A percentile compares a stretch with the other conserved stretches of the same genome.
Evolutionary conservation across 768 basidiomycete species (phyloP).

Genomic region (Neoboletus brunneissimus): DNA sequence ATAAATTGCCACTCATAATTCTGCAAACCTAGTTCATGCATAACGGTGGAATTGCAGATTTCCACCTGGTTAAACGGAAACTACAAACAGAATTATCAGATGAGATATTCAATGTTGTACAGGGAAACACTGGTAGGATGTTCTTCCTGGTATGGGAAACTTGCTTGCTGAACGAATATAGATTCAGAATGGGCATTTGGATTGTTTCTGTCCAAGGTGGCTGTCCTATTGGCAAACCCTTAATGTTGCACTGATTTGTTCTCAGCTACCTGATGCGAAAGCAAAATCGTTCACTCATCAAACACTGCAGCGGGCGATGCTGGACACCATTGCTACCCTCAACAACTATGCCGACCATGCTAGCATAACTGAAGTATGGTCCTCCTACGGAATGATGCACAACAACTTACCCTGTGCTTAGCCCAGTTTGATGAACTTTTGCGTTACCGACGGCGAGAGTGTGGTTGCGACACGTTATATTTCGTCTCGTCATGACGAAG

Average conservation of each 20-base stretch:
- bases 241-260: conserved; percentile 6
- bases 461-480: conserved; percentile 95
- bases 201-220: conserved; percentile 79
- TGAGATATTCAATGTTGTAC: conserved; percentile 79
- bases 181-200: conserved; percentile 99
- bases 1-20: neutral
- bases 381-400: neutral
- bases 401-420: conserved; percentile 28
- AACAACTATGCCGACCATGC: conserved; percentile 74
- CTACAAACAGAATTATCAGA: conserved; percentile 78
- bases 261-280: conserved; percentile 75
- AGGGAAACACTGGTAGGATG: conserved; percentile 83
- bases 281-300: conserved; percentile 71
- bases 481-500: conserved; percentile 86
- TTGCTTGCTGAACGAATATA: conserved; percentile 23
- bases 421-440: conserved; percentile 94
- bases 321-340: conserved; percentile 77
- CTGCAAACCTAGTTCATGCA: conserved; percentile 78
- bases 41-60: conserved; percentile 91
- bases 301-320: conserved; percentile 79
- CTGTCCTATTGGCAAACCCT: neutral
- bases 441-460: conserved; percentile 91
- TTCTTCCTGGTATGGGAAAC: neutral
- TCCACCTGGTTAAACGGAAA: conserved; percentile 73
- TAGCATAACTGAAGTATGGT: conserved; percentile 63